Evolutionary conservation across 2,329 filamentous ascomycete genomes (phyloP).

Genomic region (Penicillium nordicum): DNA sequence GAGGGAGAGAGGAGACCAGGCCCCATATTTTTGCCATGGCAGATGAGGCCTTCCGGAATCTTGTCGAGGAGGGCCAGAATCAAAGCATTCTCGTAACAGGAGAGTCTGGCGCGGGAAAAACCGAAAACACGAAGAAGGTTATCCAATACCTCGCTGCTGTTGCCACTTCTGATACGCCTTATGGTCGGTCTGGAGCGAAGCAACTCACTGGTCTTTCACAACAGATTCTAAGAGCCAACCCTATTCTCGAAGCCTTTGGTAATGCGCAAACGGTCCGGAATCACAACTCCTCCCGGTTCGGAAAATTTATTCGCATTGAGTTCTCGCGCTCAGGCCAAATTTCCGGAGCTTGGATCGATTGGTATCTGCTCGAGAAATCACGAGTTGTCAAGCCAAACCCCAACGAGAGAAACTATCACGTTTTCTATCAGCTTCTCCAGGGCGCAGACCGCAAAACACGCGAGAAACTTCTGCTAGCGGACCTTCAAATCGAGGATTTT

Average conservation of each 20-base stretch:
- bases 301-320: conserved; percentile 97
- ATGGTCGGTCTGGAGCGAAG: conserved; percentile 57
- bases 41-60: conserved; percentile 90
- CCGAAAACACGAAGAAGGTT: conserved; percentile 98
- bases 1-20: conserved; percentile 86
- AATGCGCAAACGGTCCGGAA: conserved; percentile 98
- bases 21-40: conserved; percentile 98
- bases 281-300: conserved; percentile 97
- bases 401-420: conserved; percentile 91
- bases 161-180: conserved; percentile 73
- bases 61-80: conserved; percentile 92
- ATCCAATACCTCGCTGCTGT: conserved; percentile 98
- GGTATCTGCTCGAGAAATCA: conserved; percentile 98
- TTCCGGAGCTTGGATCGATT: conserved; percentile 93
- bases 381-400: conserved; percentile 83
- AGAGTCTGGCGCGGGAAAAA: conserved; percentile 97
- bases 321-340: conserved; percentile 87
- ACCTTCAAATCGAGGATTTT: conserved; percentile 78
- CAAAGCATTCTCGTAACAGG: conserved; percentile 97
- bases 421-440: conserved; percentile 93
- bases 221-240: conserved; percentile 93
- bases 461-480: conserved; percentile 70
- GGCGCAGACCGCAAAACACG: conserved; percentile 74
- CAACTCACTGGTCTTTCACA: conserved; percentile 85
- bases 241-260: conserved; percentile 95